Conservation (phyloP, 1,284 basidiomycete species). For the Trametes hirsuta region DNA sequence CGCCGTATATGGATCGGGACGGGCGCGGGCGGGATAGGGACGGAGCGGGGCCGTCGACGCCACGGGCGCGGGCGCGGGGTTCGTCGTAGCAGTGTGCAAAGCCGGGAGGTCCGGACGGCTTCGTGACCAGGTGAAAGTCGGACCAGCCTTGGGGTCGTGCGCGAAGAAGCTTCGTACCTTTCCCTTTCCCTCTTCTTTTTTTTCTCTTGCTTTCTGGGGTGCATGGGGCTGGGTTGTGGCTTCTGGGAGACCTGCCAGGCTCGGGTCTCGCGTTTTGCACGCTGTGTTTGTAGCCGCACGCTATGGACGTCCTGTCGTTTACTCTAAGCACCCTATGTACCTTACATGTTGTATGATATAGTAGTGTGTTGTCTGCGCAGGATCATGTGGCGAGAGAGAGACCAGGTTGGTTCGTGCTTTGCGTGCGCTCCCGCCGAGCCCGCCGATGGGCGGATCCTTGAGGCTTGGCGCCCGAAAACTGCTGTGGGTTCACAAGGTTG, state of each 20-base stretch:
- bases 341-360: neutral
- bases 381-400: neutral
- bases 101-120: neutral
- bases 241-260: constrained; percentile 15
- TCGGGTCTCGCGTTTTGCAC: constrained; percentile 15
- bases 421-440: too few relatives aligned
- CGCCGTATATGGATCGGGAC: constrained; percentile 33
- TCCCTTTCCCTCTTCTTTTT: too few relatives aligned
- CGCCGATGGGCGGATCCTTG: neutral
- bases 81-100: constrained; percentile 2
- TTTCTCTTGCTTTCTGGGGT: too few relatives aligned
- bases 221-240: neutral
- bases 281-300: constrained; percentile 1
- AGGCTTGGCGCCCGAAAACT: too few relatives aligned
- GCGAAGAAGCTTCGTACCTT: too few relatives aligned
- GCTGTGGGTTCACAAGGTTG: too few relatives aligned
- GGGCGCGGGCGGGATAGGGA: neutral
- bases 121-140: too few relatives aligned
- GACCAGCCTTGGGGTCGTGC: neutral
- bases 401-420: too few relatives aligned
- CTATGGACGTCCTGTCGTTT: neutral
- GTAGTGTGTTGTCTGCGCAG: constrained; percentile 6
- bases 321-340: constrained; percentile 4
- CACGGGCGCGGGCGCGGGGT: neutral
- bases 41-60: neutral